Percentiles rank a stretch among this genome's conserved stretches.
Conservation (phyloP, 176 grass and related monocot species). For the Aegilops speltoides region DNA sequence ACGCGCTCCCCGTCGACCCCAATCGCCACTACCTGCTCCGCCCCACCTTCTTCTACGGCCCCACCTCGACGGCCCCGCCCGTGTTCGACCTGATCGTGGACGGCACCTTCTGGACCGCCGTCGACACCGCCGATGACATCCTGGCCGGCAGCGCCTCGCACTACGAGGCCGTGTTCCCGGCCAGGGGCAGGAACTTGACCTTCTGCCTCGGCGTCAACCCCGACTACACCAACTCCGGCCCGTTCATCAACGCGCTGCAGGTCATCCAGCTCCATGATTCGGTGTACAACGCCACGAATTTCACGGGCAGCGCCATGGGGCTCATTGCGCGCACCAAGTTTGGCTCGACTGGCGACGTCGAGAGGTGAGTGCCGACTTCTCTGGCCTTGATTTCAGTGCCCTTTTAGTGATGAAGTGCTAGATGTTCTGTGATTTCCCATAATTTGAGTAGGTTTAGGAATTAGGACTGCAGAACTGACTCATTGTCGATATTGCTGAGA, state of each 20-base stretch:
- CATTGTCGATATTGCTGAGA: background rate
- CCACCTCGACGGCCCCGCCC: slow-evolving; percentile 29
- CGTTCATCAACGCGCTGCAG: slow-evolving; percentile 87
- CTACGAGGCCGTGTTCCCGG: slow-evolving; percentile 85
- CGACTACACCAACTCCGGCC: slow-evolving; percentile 57
- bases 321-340: slow-evolving; percentile 86
- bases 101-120: slow-evolving; percentile 75
- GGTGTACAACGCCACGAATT: slow-evolving; percentile 91
- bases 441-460: background rate
- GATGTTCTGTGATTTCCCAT: background rate
- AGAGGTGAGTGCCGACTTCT: slow-evolving; percentile 47
- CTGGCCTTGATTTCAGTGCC: background rate
- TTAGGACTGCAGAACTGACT: background rate
- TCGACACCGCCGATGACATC: slow-evolving; percentile 73
- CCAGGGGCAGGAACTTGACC: slow-evolving; percentile 48
- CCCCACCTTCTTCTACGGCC: slow-evolving; percentile 76
- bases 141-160: slow-evolving; percentile 62
- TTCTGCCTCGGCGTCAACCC: slow-evolving; percentile 74
- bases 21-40: slow-evolving; percentile 76
- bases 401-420: background rate
- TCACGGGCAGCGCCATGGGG: slow-evolving; percentile 57
- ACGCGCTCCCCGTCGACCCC: slow-evolving; percentile 51
- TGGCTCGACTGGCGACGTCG: slow-evolving; percentile 54
- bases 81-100: slow-evolving; percentile 89
- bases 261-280: slow-evolving; percentile 66